phyloP scores from a whole-genome alignment of 1,284 basidiomycete species.

The Ustilago curta region DNA sequence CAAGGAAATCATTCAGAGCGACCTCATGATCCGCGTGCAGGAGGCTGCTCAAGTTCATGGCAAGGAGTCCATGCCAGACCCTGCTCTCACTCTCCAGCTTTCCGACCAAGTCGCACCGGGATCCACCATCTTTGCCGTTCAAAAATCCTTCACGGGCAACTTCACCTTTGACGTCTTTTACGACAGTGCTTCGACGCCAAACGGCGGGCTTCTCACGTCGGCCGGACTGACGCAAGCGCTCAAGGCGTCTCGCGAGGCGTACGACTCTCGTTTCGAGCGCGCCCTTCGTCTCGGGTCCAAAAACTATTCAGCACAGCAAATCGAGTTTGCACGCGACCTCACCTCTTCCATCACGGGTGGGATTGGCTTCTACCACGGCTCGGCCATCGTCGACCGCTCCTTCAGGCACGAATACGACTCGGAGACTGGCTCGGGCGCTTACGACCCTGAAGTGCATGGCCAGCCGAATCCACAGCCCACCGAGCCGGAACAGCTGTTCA shows the following conservation, averaged over 20 bases:
- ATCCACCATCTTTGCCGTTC: constrained; percentile 85
- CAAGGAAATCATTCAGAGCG: constrained; percentile 80
- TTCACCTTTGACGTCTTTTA: constrained; percentile 89
- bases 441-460: constrained; percentile 47
- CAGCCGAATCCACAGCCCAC: constrained; percentile 71
- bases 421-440: constrained; percentile 64
- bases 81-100: constrained; percentile 81
- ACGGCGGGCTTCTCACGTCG: constrained; percentile 75
- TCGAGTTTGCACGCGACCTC: constrained; percentile 83
- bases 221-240: constrained; percentile 76
- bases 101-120: constrained; percentile 79
- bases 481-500: constrained; percentile 77
- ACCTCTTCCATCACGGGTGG: constrained; percentile 90
- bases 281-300: constrained; percentile 76
- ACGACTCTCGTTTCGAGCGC: constrained; percentile 77
- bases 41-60: constrained; percentile 75
- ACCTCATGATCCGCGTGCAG: constrained; percentile 76
- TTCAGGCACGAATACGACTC: constrained; percentile 88
- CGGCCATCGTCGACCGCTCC: constrained; percentile 83
- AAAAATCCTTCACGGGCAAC: constrained; percentile 82
- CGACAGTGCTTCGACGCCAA: constrained; percentile 77
- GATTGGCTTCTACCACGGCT: constrained; percentile 93
- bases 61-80: constrained; percentile 75
- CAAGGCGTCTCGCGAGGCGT: constrained; percentile 76
- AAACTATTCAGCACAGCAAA: constrained; percentile 71